Evolutionary conservation across 257 asterid species (phyloP), one percentile per base, ranked within the genome.

Genomic region (Verbascum thapsus): DNA sequence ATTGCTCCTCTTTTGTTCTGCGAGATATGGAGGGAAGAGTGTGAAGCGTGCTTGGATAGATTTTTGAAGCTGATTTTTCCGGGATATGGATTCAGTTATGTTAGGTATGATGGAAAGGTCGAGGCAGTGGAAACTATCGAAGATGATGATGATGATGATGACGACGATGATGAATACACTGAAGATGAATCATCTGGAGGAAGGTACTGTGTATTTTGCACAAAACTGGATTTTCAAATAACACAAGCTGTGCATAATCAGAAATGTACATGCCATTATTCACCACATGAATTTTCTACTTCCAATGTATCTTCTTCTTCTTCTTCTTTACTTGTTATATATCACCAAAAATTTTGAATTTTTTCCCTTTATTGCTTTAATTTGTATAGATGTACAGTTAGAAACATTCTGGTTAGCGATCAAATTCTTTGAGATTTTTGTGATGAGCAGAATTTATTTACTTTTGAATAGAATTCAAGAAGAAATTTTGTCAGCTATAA

Each of bases 121-220:
- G 79, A 69, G 34, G 77, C 72, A 3, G 43, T 42, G 40, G 81
- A 75, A 26, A 37, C 55, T 7, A 48, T 70, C 7, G 81, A 81
- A 61, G 77, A 70, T 4, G 81, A 26, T 26, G 84, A 80, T 16
- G 87, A 81, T 11, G 79, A 72, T 0, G 76, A 68, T 0, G 85
- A 78, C 23, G 67, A 69, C 4, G 78, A 73, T 10, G 80, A 71
- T 23, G 78, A 70, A n/a, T 72, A 61, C 23, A 43, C 0, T 12
- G 77, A 65, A 43, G 75, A 66, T 12, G 74, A 57, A 44, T 55
- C 65, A 49, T 74, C 72, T 11, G 47, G 59, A 0, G 88, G 94
- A 45, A 71, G 62, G 72, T 90, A 85, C 63, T 90, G 98, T 49
- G 73, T 90, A 16, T 90, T 83, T 67, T 90, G 98, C 88, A 80